phyloP scores from a whole-genome alignment of 2,329 filamentous ascomycete genomes.

The Cercospora janseana region DNA sequence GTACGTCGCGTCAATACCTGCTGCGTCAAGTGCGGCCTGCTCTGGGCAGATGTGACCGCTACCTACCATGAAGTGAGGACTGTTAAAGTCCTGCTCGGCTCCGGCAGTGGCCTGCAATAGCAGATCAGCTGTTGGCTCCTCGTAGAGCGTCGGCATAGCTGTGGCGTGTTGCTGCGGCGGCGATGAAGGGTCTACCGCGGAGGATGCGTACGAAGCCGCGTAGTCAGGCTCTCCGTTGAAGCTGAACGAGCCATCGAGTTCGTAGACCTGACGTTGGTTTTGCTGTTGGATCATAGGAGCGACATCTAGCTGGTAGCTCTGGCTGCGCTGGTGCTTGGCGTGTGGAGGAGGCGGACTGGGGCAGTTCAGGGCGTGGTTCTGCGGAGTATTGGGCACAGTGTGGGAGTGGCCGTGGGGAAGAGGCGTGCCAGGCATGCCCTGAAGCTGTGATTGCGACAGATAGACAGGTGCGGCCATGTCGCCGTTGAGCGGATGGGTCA shows the following conservation, averaged over 20 bases:
- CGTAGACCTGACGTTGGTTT: conserved; percentile 34
- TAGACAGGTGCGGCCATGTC: conserved; percentile 27
- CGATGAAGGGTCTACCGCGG: conserved; percentile 49
- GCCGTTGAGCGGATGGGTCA: conserved; percentile 23
- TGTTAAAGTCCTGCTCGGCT: conserved; percentile 34
- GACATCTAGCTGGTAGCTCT: conserved; percentile 50
- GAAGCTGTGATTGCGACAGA: conserved; percentile 30
- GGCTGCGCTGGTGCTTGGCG: conserved; percentile 36
- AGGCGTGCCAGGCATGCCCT: conserved; percentile 30
- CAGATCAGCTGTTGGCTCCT: conserved; percentile 32
- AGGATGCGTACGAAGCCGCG: conserved; percentile 51
- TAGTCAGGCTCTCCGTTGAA: conserved; percentile 46
- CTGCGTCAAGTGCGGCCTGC: conserved; percentile 47
- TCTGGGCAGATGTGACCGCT: conserved; percentile 36
- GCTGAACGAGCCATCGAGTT: conserved; percentile 35
- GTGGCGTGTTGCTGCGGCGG: conserved; percentile 40
- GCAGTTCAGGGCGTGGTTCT: conserved; percentile 41
- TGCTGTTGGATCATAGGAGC: conserved; percentile 53
- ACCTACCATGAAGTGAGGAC: conserved; percentile 34
- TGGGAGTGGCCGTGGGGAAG: conserved; percentile 39
- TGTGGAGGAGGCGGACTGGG: conserved; percentile 36
- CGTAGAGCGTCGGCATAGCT: conserved; percentile 40
- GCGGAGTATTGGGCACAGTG: conserved; percentile 53
- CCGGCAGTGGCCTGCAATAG: conserved; percentile 34
- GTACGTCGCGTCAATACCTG: conserved; percentile 55